Evolutionary conservation across 768 basidiomycete genomes (phyloP), one percentile per base, ranked within the genome.

Genomic region (Mrakia frigida): DNA sequence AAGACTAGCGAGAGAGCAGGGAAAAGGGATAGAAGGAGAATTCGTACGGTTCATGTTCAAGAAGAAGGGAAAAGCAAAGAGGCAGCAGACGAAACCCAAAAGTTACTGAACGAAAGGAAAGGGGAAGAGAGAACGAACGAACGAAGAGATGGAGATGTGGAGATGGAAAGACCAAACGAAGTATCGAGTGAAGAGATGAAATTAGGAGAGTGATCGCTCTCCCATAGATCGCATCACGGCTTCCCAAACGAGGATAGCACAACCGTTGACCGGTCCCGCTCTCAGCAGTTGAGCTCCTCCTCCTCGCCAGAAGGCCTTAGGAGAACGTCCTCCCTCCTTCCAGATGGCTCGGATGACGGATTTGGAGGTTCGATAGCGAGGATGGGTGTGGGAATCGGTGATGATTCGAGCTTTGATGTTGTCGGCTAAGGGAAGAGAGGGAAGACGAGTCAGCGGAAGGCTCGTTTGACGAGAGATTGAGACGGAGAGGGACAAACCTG

Each of bases 331-430:
- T 39, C 35, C 65, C 3, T 25, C 65, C 25, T 25, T 18, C 65
- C 65, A 68, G 65, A 68, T 68, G 25, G 65, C 65, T 41, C 65
- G 35, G 39, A 68, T 68, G 35, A 68, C 65, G 25, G 35, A 10
- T 16, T 21, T 39, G 37, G 35, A 39, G 25, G 39, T 25, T 23
- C 25, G 65, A 11, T 68, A 68, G 35, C 65, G 33, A 23, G 65
- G 65, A 13, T 68, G 65, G 23, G 39, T 35, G 39, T 68, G 65
- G 14, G 21, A 25, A 25, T 68, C 65, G 11, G 39, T 39, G 37
- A 68, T 25, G 21, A 68, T 25, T n/a, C 65, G 35, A 5, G 37
- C 25, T 18, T 39, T 35, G 65, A 68, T 68, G 65, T 68, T 68
- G 39, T 68, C 65, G 37, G 37, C 35, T 35, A 18, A 14, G 16